Conservation (phyloP, 2,329 filamentous ascomycete genomes). For the Cordyceps militaris region DNA sequence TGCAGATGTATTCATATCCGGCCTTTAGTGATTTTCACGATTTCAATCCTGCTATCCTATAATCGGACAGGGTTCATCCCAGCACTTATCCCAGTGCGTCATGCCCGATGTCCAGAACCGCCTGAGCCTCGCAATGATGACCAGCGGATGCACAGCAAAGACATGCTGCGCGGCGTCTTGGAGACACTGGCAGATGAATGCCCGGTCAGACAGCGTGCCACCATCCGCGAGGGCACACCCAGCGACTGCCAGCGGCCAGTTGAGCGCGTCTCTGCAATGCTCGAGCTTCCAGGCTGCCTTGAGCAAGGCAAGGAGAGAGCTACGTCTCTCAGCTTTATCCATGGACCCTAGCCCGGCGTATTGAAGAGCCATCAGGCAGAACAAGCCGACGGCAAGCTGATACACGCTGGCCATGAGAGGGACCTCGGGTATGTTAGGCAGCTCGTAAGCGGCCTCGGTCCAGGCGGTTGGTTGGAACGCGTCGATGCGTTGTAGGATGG, state of each 20-base stretch:
- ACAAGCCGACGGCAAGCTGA: not conserved
- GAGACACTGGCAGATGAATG: not conserved
- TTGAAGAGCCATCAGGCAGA: not conserved
- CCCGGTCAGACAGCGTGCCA: not conserved
- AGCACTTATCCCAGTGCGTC: not conserved
- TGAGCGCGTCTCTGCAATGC: slow-evolving; percentile 1
- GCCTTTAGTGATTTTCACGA: too few relatives aligned
- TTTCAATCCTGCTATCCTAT: not conserved
- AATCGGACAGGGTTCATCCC: not conserved
- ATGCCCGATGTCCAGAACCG: not conserved
- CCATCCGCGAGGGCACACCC: not conserved
- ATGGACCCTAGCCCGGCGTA: not conserved
- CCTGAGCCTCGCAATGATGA: not conserved
- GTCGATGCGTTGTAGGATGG: not conserved
- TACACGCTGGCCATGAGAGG: not conserved
- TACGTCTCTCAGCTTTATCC: not conserved
- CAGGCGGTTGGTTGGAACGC: not conserved
- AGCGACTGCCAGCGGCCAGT: not conserved
- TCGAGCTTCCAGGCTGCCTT: not conserved
- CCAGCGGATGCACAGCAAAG: slow-evolving; percentile 1
- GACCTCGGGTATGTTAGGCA: not conserved
- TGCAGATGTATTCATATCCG: too few relatives aligned
- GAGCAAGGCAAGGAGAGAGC: not conserved
- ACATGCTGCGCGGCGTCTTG: not conserved
- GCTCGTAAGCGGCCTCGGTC: not conserved